Conservation (phyloP, 2,329 filamentous ascomycete species). For the Cadophora malorum region DNA sequence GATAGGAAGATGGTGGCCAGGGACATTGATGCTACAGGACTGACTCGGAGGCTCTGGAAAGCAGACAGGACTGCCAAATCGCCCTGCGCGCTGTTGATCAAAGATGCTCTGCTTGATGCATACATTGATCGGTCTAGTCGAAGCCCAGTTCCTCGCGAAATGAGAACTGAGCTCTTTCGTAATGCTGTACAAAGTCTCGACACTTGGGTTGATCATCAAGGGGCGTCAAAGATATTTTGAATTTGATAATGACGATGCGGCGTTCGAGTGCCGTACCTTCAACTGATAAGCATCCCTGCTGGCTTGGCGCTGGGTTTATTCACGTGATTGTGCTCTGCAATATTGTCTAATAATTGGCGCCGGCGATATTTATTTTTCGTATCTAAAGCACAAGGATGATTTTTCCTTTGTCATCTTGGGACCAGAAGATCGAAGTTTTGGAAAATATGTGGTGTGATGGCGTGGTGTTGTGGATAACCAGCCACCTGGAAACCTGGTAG, state of each 20-base stretch:
- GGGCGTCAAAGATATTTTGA: background rate
- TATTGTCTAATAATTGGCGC: background rate
- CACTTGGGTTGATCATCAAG: background rate
- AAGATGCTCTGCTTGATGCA: background rate
- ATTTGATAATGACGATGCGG: background rate
- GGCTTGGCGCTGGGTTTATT: background rate
- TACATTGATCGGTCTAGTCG: background rate
- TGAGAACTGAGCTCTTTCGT: background rate
- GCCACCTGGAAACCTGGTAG: background rate
- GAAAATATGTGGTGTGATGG: background rate
- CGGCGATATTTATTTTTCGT: no score
- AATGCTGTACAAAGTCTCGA: background rate
- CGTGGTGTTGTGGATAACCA: background rate
- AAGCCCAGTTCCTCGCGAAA: background rate
- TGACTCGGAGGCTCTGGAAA: background rate
- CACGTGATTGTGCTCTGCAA: background rate
- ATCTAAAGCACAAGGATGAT: background rate
- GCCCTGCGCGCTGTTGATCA: background rate
- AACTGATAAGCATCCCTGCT: constrained; percentile 1
- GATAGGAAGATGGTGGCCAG: background rate
- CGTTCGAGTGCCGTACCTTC: background rate
- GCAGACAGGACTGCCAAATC: background rate
- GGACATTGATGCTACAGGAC: background rate
- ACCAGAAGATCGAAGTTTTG: background rate
- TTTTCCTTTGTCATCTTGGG: background rate